phyloP scores from a whole-genome alignment of 768 basidiomycete species.

The Lentinula sp. region DNA sequence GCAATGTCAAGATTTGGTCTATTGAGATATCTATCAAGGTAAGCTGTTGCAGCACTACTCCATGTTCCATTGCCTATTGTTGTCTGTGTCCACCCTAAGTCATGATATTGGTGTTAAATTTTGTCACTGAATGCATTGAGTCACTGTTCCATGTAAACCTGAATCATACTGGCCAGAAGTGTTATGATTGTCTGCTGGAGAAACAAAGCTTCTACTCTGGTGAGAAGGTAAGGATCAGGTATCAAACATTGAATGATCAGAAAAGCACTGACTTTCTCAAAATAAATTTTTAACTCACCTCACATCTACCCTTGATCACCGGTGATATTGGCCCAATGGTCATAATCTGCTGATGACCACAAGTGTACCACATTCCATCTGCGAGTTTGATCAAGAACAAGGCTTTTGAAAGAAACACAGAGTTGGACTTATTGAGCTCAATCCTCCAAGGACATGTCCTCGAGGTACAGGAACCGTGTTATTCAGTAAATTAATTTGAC shows the following conservation, averaged over 20 bases:
- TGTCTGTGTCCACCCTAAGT: conserved; percentile 13
- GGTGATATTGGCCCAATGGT: conserved; percentile 21
- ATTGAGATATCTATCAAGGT: conserved; percentile 15
- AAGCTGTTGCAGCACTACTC: conserved; percentile 16
- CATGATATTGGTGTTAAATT: not conserved
- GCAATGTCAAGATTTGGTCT: conserved; percentile 18
- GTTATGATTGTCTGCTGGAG: conserved; percentile 14
- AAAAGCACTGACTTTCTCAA: conserved; percentile 8
- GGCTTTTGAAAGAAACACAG: not conserved
- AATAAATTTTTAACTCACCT: conserved; percentile 19
- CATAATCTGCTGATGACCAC: conserved; percentile 22
- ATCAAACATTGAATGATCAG: not conserved
- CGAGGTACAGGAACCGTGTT: not conserved
- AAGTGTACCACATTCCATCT: conserved; percentile 7
- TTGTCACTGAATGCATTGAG: not conserved
- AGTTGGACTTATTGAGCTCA: conserved; percentile 6
- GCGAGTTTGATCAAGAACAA: not conserved
- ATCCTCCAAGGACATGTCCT: conserved; percentile 12
- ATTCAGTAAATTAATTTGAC: not conserved
- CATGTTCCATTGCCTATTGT: conserved; percentile 15
- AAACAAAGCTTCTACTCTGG: conserved; percentile 8
- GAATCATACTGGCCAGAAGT: conserved; percentile 26
- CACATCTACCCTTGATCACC: conserved; percentile 28
- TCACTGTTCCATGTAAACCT: conserved; percentile 16
- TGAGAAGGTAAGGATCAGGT: conserved; percentile 12